These are phyloP conservation scores for Naganishia randhawae DNA, from an alignment of 768 basidiomycete genomes.

Conservation along the genomic window DNA sequence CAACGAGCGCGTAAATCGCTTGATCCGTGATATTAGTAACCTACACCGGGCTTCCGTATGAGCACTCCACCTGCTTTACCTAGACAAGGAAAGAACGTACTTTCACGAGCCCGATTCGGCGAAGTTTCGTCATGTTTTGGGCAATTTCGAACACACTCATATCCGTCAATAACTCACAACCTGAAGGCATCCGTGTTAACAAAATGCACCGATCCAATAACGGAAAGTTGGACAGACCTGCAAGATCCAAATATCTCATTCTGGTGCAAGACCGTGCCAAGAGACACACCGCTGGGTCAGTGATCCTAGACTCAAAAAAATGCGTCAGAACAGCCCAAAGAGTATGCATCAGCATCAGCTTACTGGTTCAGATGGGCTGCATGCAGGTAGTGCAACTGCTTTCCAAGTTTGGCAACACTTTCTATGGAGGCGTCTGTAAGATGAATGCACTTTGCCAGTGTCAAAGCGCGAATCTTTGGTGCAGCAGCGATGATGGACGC, in stretches of 20 bases:
- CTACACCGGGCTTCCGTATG: slow-evolving; percentile 30
- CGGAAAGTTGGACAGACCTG: slow-evolving; percentile 58
- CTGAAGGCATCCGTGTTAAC: slow-evolving; percentile 61
- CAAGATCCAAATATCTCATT: slow-evolving; percentile 90
- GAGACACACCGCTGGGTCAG: slow-evolving; percentile 77
- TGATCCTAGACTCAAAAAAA: slow-evolving; percentile 59
- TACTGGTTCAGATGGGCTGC: slow-evolving; percentile 71
- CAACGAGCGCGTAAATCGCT: slow-evolving; percentile 80
- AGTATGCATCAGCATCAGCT: slow-evolving; percentile 27
- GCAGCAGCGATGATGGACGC: slow-evolving; percentile 77
- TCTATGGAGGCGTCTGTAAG: slow-evolving; percentile 79
- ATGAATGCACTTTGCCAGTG: slow-evolving; percentile 74
- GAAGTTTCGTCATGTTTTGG: slow-evolving; percentile 72
- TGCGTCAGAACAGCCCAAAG: slow-evolving; percentile 33
- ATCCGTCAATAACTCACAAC: slow-evolving; percentile 68
- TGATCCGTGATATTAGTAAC: slow-evolving; percentile 87
- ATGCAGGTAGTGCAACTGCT: slow-evolving; percentile 89
- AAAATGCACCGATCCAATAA: slow-evolving; percentile 13
- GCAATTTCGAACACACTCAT: slow-evolving; percentile 90
- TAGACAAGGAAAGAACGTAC: slow-evolving; percentile 46
- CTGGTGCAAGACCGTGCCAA: slow-evolving; percentile 83
- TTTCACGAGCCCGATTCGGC: slow-evolving; percentile 89
- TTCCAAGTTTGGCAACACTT: slow-evolving; percentile 80
- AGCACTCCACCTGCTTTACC: background rate
- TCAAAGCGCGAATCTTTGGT: slow-evolving; percentile 77